These are phyloP conservation scores for Kondoa malvinella DNA, from an alignment of 768 basidiomycete species.

Conservation along the genomic window DNA sequence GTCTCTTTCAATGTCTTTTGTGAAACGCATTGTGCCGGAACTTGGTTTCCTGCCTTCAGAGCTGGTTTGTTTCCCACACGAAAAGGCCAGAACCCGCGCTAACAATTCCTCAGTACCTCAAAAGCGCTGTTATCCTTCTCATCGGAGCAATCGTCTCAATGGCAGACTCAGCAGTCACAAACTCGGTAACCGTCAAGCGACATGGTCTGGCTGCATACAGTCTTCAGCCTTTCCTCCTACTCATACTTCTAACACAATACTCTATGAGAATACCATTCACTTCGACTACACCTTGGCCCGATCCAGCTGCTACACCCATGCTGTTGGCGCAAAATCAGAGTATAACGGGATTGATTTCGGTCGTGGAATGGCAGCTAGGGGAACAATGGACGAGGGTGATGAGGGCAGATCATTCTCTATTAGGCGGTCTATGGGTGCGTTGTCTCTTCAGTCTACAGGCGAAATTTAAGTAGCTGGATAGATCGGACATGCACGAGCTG, in stretches of 20 bases:
- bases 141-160: no score
- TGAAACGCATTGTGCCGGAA: no score
- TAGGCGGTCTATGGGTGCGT: constrained; percentile 73
- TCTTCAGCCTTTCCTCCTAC: not conserved
- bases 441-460: no score
- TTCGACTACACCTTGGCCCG: not conserved
- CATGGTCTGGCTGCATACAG: not conserved
- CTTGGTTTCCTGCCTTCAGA: no score
- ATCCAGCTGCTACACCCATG: constrained; percentile 23
- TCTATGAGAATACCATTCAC: not conserved
- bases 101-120: no score
- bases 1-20: no score
- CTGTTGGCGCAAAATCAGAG: constrained; percentile 53
- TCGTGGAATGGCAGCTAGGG: constrained; percentile 45
- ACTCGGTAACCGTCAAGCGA: no score
- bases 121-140: no score
- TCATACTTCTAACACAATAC: not conserved
- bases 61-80: no score
- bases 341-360: constrained; percentile 63
- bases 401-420: constrained; percentile 42
- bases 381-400: constrained; percentile 36
- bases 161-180: no score
- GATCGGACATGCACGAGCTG: constrained; percentile 27
- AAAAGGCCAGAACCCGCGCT: no score
- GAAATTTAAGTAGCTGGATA: no score